These are phyloP conservation scores for Globisporangium acanthophoron DNA, from an alignment of 352 stramenopile species.

Conservation along the genomic window DNA sequence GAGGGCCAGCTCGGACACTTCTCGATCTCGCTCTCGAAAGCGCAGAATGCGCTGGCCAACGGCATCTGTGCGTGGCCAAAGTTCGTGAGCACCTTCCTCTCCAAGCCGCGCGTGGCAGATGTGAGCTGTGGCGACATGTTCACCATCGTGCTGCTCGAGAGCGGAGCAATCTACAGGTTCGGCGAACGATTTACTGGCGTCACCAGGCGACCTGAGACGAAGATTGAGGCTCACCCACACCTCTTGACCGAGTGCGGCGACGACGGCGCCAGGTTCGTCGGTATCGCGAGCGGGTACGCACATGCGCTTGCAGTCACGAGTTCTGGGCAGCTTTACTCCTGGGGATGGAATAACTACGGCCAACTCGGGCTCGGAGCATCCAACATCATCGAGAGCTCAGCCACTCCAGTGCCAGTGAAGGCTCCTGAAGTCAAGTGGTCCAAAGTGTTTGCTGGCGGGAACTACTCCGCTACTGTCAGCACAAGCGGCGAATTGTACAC, in stretches of 20 bases:
- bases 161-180: constrained; percentile 71
- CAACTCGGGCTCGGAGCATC: constrained; percentile 58
- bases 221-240: constrained; percentile 15
- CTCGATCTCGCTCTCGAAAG: constrained; percentile 23
- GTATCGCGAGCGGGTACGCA: constrained; percentile 54
- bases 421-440: constrained; percentile 22
- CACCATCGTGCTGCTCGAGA: constrained; percentile 56
- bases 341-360: constrained; percentile 78
- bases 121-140: constrained; percentile 77
- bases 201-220: constrained; percentile 10
- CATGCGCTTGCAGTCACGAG: constrained; percentile 66
- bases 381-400: constrained; percentile 13
- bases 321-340: constrained; percentile 50
- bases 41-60: constrained; percentile 30
- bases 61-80: constrained; percentile 73
- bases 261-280: constrained; percentile 35
- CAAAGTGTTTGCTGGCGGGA: constrained; percentile 51
- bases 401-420: constrained; percentile 15
- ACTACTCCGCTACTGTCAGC: constrained; percentile 53
- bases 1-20: constrained; percentile 83
- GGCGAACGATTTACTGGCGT: constrained; percentile 54
- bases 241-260: constrained; percentile 24
- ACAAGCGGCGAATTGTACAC: constrained; percentile 35
- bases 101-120: constrained; percentile 29
- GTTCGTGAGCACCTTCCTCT: constrained; percentile 56